Percentiles rank a stretch among this genome's conserved stretches.
Conservation (phyloP, 257 asterid genomes). For the Solanum virginianum region DNA sequence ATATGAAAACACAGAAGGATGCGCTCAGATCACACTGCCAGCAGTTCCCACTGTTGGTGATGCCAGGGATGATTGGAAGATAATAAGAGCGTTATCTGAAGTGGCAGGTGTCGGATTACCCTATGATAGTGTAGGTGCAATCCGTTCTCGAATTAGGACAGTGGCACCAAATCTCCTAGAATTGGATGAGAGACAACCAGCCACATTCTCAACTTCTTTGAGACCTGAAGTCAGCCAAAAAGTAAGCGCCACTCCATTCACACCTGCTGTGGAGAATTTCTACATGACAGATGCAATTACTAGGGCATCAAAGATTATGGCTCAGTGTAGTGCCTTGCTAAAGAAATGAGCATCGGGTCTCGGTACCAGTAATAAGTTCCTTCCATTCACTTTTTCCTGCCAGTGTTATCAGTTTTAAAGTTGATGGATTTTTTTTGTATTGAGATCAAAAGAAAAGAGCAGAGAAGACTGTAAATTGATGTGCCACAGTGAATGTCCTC, state of each 20-base stretch:
- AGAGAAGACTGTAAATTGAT: not conserved
- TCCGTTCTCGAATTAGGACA: constrained; percentile 56
- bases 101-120: constrained; percentile 58
- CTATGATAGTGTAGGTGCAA: constrained; percentile 43
- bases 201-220: constrained; percentile 60
- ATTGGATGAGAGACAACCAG: constrained; percentile 71
- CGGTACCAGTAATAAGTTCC: constrained; percentile 29
- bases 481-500: constrained; percentile 21
- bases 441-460: not conserved
- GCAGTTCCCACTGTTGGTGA: constrained; percentile 99
- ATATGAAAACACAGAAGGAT: constrained; percentile 83
- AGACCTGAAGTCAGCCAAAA: constrained; percentile 55
- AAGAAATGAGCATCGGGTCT: constrained; percentile 35
- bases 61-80: constrained; percentile 94
- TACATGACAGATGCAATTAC: constrained; percentile 92
- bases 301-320: constrained; percentile 98
- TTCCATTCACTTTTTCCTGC: not conserved
- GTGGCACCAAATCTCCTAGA: constrained; percentile 86
- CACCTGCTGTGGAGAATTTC: constrained; percentile 52
- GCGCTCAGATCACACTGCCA: constrained; percentile 74
- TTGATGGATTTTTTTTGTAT: constrained; percentile 2
- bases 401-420: constrained; percentile 1
- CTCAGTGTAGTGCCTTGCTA: constrained; percentile 72
- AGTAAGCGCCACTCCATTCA: constrained; percentile 46
- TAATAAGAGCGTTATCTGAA: constrained; percentile 77